Evolutionary conservation across 164 flowering plant species (phyloP).

Genomic region (Litsea cubeba): DNA sequence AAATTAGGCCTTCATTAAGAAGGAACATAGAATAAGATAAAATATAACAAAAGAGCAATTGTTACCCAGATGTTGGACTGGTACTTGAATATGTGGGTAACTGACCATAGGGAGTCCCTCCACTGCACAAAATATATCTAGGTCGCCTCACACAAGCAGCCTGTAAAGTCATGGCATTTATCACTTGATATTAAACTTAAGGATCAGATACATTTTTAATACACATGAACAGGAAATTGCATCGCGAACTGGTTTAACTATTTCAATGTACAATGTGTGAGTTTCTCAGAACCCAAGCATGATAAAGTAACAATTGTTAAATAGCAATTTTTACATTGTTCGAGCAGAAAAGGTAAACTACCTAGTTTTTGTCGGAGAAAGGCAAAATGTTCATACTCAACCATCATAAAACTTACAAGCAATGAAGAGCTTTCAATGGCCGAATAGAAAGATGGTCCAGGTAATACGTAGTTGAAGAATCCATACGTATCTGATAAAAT

Average conservation of each 20-base stretch:
- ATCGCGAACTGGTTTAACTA: background rate
- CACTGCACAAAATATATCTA: slow-evolving; percentile 80
- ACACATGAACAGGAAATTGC: background rate
- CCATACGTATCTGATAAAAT: slow-evolving; percentile 68
- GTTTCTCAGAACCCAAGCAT: background rate
- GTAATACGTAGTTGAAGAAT: slow-evolving; percentile 63
- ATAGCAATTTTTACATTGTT: background rate
- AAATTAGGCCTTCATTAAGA: slow-evolving; percentile 6
- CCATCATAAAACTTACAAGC: slow-evolving; percentile 54
- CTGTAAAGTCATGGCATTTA: slow-evolving; percentile 37
- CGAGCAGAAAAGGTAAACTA: background rate
- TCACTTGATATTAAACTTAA: background rate
- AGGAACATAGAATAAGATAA: background rate
- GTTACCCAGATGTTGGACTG: slow-evolving; percentile 59
- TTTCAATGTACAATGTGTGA: background rate
- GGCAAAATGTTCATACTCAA: too few species aligned
- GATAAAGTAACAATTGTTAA: background rate
- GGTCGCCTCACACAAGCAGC: slow-evolving; percentile 80
- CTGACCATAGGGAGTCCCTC: slow-evolving; percentile 61
- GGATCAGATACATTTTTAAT: background rate
- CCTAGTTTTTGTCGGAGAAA: background rate
- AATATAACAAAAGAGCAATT: background rate
- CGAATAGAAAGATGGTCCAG: slow-evolving; percentile 80
- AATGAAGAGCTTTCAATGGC: slow-evolving; percentile 65
- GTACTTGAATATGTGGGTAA: slow-evolving; percentile 74